phyloP scores from a whole-genome alignment of 805 yeast genomes.

The Suhomyces prunicola region DNA sequence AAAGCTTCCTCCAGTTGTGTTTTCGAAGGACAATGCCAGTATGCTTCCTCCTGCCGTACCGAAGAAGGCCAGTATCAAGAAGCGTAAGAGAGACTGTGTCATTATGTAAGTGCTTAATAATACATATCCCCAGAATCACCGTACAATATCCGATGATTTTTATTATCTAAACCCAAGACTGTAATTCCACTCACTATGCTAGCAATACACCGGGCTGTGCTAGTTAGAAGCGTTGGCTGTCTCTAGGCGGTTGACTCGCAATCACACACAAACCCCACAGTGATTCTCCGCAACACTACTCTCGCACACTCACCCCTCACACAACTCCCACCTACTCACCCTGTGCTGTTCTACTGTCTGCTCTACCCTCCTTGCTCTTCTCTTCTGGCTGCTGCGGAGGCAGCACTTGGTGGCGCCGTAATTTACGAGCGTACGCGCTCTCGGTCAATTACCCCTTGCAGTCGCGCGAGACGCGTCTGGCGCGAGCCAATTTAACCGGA shows the following conservation, averaged over 20 bases:
- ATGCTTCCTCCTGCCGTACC: neutral
- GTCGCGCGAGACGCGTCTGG: slow-evolving; percentile 1
- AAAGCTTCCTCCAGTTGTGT: slow-evolving; percentile 1
- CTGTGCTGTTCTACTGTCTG: no score
- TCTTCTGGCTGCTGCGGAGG: no score
- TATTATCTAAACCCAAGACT: no score
- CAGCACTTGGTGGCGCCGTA: neutral
- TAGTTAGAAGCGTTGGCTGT: neutral
- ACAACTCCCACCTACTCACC: no score
- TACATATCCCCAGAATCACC: no score
- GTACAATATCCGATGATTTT: no score
- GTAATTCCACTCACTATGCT: no score
- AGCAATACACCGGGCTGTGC: neutral
- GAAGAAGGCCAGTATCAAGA: slow-evolving; percentile 15
- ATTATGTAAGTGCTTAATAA: slow-evolving; percentile 8
- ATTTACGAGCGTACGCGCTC: neutral
- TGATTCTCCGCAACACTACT: neutral
- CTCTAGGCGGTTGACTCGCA: neutral
- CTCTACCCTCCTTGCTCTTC: no score
- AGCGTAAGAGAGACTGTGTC: slow-evolving; percentile 29
- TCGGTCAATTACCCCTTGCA: neutral
- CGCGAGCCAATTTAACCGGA: neutral
- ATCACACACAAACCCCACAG: neutral
- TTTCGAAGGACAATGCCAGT: slow-evolving; percentile 1
- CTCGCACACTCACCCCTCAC: neutral